Evolutionary conservation across 1,139 yeast genomes (phyloP).

Genomic region (Candida sp.): DNA sequence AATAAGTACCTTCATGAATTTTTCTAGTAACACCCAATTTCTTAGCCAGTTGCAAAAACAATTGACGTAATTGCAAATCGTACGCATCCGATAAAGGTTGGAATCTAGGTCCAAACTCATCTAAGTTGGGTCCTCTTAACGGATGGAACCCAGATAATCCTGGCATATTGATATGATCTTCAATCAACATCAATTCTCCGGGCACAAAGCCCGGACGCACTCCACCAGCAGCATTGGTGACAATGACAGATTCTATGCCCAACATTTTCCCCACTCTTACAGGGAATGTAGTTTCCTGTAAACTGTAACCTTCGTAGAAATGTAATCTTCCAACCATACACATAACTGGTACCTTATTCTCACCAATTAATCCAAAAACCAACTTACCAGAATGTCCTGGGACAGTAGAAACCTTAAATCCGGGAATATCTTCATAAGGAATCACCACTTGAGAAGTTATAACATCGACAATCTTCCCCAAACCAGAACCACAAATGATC

Average conservation of each 20-base stretch:
- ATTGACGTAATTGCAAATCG: slow-evolving; percentile 63
- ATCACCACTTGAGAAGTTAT: slow-evolving; percentile 47
- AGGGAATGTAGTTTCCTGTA: slow-evolving; percentile 83
- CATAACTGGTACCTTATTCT: slow-evolving; percentile 70
- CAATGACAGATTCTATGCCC: slow-evolving; percentile 62
- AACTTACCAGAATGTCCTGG: slow-evolving; percentile 88
- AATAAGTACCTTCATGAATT: slow-evolving; percentile 85
- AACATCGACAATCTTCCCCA: slow-evolving; percentile 76
- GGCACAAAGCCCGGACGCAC: slow-evolving; percentile 61
- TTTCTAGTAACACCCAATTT: slow-evolving; percentile 52
- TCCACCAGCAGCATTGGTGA: slow-evolving; percentile 97
- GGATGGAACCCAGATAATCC: slow-evolving; percentile 91
- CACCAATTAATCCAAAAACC: slow-evolving; percentile 73
- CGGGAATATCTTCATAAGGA: slow-evolving; percentile 70
- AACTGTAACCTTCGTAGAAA: slow-evolving; percentile 85
- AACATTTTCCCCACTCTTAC: slow-evolving; percentile 68
- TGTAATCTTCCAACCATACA: slow-evolving; percentile 95
- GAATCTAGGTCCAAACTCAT: slow-evolving; percentile 80
- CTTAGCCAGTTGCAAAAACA: slow-evolving; percentile 52
- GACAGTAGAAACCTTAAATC: slow-evolving; percentile 79
- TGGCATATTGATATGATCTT: slow-evolving; percentile 87
- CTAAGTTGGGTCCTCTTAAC: slow-evolving; percentile 82
- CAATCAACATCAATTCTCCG: slow-evolving; percentile 88
- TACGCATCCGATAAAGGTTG: slow-evolving; percentile 89
- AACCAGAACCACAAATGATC: slow-evolving; percentile 92